Percentiles rank a stretch among this genome's conserved stretches.
Evolutionary conservation across 257 asterid genomes (phyloP).

Genomic region (Parsonsia alboflavescens): DNA sequence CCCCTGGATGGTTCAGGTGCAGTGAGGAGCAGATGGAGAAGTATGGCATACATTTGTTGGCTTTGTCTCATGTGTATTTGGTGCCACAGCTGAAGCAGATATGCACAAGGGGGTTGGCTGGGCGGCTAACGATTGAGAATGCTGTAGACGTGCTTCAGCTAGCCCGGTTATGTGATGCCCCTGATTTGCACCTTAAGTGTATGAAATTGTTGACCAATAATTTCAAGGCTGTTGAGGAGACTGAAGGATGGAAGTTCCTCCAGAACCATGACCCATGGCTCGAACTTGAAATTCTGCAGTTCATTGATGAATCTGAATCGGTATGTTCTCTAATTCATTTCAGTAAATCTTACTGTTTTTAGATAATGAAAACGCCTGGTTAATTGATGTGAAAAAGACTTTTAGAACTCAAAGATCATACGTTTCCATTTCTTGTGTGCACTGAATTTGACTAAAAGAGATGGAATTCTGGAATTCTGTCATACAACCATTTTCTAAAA

Average conservation of each 20-base stretch:
- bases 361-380: neutral
- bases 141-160: slow-evolving; percentile 86
- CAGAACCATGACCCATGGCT: slow-evolving; percentile 74
- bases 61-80: slow-evolving; percentile 74
- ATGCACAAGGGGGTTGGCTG: slow-evolving; percentile 50
- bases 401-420: neutral
- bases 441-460: neutral
- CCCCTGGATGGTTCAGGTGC: slow-evolving; percentile 46
- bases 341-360: neutral
- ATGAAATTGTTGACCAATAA: slow-evolving; percentile 47
- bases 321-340: slow-evolving; percentile 28
- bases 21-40: slow-evolving; percentile 69
- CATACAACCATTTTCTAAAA: too few relatives aligned
- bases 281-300: slow-evolving; percentile 77
- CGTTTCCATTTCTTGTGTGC: neutral
- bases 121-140: slow-evolving; percentile 42
- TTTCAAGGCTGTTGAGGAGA: slow-evolving; percentile 60
- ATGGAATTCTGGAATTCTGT: neutral
- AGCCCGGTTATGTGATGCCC: slow-evolving; percentile 81
- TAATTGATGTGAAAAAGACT: neutral
- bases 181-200: slow-evolving; percentile 70
- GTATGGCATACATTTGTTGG: slow-evolving; percentile 71
- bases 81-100: slow-evolving; percentile 78
- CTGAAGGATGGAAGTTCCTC: slow-evolving; percentile 87
- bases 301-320: slow-evolving; percentile 72